These are phyloP conservation scores for Neofusicoccum cordaticola DNA, from an alignment of 2,329 filamentous ascomycete genomes.

Conservation along the genomic window DNA sequence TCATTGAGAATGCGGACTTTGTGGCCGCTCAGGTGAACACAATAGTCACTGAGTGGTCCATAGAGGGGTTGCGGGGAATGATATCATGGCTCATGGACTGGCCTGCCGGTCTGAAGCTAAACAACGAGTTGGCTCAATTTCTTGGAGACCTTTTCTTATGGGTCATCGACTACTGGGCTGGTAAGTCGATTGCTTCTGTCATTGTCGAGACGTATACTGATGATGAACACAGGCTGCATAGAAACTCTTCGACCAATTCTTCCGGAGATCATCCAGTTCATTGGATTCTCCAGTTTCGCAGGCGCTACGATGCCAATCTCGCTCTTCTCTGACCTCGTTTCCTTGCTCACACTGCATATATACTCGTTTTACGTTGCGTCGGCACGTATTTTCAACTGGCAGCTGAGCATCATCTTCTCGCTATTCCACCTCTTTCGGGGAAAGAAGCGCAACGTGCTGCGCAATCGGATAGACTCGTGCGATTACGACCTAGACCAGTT, in stretches of 20 bases:
- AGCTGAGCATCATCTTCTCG: constrained; percentile 91
- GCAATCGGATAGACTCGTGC: constrained; percentile 97
- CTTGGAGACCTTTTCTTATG: constrained; percentile 93
- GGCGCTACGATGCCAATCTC: constrained; percentile 97
- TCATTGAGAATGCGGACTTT: constrained; percentile 88
- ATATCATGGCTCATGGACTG: constrained; percentile 95
- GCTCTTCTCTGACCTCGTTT: constrained; percentile 89
- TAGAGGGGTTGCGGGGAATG: constrained; percentile 81
- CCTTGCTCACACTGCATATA: constrained; percentile 88
- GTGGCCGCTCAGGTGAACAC: constrained; percentile 77
- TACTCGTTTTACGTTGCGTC: constrained; percentile 98
- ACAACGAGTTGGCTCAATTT: constrained; percentile 89
- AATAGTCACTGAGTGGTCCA: constrained; percentile 76
- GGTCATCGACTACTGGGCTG: constrained; percentile 98
- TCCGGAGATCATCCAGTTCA: constrained; percentile 84
- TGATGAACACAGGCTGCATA: constrained; percentile 62
- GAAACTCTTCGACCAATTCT: constrained; percentile 72
- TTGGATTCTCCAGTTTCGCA: constrained; percentile 91
- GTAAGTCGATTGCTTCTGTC: constrained; percentile 47
- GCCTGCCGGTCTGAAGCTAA: constrained; percentile 92
- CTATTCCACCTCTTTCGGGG: constrained; percentile 98
- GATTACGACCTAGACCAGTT: constrained; percentile 98
- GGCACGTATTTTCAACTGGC: constrained; percentile 97
- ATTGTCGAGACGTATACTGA: constrained; percentile 20
- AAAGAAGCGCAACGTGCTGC: constrained; percentile 94